These are phyloP conservation scores for Lachnellula subtilissima DNA, from an alignment of 2,329 filamentous ascomycete species.

Conservation along the genomic window DNA sequence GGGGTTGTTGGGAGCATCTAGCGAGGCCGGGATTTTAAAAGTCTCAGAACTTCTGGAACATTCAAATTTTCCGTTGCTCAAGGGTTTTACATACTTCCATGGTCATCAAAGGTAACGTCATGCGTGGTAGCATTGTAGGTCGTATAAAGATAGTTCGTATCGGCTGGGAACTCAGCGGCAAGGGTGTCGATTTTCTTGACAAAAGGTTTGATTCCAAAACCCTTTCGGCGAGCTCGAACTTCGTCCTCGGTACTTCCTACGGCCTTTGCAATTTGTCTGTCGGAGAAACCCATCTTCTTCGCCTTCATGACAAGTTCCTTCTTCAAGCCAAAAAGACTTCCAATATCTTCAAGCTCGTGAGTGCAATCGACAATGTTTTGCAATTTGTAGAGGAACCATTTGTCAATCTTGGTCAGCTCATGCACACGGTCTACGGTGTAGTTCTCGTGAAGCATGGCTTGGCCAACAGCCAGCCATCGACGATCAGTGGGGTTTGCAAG, in stretches of 20 bases:
- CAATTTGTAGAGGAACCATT: slow-evolving; percentile 98
- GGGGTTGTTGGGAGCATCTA: too few species aligned
- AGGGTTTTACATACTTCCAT: too few species aligned
- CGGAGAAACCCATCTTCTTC: slow-evolving; percentile 97
- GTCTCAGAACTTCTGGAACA: too few species aligned
- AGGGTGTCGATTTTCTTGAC: slow-evolving; percentile 99
- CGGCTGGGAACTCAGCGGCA: slow-evolving; percentile 62
- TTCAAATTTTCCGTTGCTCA: too few species aligned
- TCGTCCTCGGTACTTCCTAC: slow-evolving; percentile 84
- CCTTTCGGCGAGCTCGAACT: slow-evolving; percentile 77
- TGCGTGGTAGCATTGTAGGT: slow-evolving; percentile 95
- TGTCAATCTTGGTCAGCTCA: slow-evolving; percentile 96
- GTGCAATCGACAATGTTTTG: slow-evolving; percentile 94
- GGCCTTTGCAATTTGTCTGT: slow-evolving; percentile 86
- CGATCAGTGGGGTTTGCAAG: slow-evolving; percentile 92
- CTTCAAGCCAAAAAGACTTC: slow-evolving; percentile 77
- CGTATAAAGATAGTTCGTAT: slow-evolving; percentile 55
- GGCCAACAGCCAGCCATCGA: slow-evolving; percentile 93
- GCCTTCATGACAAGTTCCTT: slow-evolving; percentile 84
- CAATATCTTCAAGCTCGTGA: slow-evolving; percentile 76
- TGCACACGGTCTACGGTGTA: slow-evolving; percentile 91
- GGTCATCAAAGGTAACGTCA: slow-evolving; percentile 81
- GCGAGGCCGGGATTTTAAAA: too few species aligned
- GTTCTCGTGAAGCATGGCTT: slow-evolving; percentile 95
- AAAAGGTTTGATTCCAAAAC: slow-evolving; percentile 87